phyloP scores from a whole-genome alignment of 1,139 yeast genomes.

The Pichia terricola region DNA sequence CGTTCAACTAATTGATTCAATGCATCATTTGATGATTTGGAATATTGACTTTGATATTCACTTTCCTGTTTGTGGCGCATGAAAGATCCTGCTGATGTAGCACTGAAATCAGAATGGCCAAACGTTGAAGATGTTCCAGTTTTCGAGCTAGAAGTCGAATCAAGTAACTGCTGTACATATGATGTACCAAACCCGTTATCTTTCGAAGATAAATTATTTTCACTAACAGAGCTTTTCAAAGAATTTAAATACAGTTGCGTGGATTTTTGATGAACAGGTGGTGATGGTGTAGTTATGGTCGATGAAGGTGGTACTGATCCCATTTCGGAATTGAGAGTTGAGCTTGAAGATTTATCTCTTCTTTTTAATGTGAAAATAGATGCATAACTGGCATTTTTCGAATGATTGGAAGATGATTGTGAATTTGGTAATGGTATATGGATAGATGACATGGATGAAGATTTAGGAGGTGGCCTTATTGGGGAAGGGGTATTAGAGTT shows the following conservation, averaged over 20 bases:
- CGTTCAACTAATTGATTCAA: slow-evolving; percentile 35
- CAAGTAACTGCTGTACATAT: slow-evolving; percentile 20
- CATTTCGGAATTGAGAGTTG: slow-evolving; percentile 1
- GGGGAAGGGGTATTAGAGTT: neutral
- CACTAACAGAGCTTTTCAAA: neutral
- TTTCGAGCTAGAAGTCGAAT: slow-evolving; percentile 23
- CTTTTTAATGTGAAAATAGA: slow-evolving; percentile 8
- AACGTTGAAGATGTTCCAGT: slow-evolving; percentile 26
- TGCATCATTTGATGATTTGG: slow-evolving; percentile 24
- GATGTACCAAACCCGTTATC: slow-evolving; percentile 12
- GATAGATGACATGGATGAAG: slow-evolving; percentile 8
- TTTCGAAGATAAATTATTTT: slow-evolving; percentile 9
- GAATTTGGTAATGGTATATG: slow-evolving; percentile 5
- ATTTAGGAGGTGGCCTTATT: neutral
- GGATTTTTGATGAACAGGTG: neutral
- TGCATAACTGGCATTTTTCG: too few relatives aligned
- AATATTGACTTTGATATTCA: slow-evolving; percentile 17
- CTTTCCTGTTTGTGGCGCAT: slow-evolving; percentile 47
- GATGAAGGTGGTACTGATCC: neutral
- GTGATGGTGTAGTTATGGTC: neutral
- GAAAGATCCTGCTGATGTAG: slow-evolving; percentile 83
- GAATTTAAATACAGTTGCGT: too few relatives aligned
- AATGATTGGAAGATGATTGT: neutral
- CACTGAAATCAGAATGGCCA: slow-evolving; percentile 58
- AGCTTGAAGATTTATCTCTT: slow-evolving; percentile 5